These are phyloP conservation scores for Ulvella scutata DNA, from an alignment of 139 green algal genomes.

Conservation along the genomic window DNA sequence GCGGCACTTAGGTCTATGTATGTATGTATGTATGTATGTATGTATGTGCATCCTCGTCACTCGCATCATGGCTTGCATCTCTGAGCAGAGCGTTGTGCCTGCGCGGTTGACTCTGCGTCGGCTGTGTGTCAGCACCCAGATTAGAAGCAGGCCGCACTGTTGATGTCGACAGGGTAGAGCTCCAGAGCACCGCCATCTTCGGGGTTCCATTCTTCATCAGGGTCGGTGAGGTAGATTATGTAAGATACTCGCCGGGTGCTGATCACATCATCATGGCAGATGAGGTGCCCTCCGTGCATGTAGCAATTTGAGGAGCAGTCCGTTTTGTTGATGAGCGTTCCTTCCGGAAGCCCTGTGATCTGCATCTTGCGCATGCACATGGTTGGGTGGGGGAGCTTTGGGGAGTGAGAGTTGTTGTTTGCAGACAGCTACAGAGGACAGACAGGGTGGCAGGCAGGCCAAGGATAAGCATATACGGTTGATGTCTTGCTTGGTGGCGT, in stretches of 20 bases:
- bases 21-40: no score
- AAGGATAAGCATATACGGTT: no score
- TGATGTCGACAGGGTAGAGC: constrained; percentile 42
- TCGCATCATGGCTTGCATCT: no score
- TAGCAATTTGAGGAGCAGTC: constrained; percentile 84
- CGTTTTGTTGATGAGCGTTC: constrained; percentile 29
- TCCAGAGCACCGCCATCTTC: constrained; percentile 72
- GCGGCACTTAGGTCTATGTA: no score
- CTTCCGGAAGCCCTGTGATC: background rate
- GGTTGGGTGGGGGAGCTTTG: background rate
- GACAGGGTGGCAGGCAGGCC: no score
- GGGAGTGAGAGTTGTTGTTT: no score
- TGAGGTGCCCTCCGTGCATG: constrained; percentile 43
- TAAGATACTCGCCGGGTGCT: constrained; percentile 61
- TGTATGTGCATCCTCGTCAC: no score
- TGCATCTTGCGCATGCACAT: background rate
- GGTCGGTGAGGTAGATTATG: constrained; percentile 88
- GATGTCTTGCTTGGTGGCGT: no score
- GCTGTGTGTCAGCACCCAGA: no score
- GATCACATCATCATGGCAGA: constrained; percentile 86
- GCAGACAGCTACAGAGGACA: no score
- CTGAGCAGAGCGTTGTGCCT: no score
- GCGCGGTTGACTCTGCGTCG: no score
- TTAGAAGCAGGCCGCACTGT: background rate
- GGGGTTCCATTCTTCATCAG: constrained; percentile 45